Evolutionary conservation across 495 filamentous ascomycete genomes (phyloP).

Genomic region (Sabuloglossum arenarium): DNA sequence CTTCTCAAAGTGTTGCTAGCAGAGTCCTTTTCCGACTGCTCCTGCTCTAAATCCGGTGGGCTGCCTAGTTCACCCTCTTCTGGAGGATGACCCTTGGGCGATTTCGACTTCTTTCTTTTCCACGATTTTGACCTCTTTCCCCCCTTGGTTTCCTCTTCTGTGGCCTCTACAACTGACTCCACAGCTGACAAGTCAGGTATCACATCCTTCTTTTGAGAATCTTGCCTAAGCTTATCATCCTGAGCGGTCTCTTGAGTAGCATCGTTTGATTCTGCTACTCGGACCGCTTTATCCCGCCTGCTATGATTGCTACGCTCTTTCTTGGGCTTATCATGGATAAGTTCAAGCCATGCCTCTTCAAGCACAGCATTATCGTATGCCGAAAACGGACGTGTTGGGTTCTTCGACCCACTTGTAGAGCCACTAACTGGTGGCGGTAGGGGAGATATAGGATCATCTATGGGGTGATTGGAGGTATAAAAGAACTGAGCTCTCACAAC

Average conservation of each 20-base stretch:
- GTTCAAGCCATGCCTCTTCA: constrained; percentile 46
- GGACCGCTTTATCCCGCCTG: constrained; percentile 8
- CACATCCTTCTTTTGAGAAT: not conserved
- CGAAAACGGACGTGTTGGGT: constrained; percentile 56
- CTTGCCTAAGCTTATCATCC: not conserved
- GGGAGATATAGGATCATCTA: constrained; percentile 64
- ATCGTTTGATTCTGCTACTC: not conserved
- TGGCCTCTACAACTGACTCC: not conserved
- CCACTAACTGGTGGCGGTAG: constrained; percentile 34
- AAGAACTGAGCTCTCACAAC: constrained; percentile 53
- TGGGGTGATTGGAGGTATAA: constrained; percentile 52
- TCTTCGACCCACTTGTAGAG: constrained; percentile 26
- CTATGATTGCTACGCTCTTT: constrained; percentile 15
- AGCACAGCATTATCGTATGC: constrained; percentile 50
- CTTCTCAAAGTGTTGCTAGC: not conserved
- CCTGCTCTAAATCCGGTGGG: not conserved
- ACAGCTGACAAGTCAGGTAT: not conserved
- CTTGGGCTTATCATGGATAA: constrained; percentile 23
- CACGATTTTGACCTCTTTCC: too few species aligned
- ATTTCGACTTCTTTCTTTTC: not conserved
- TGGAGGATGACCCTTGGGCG: not conserved
- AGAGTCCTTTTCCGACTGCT: not conserved
- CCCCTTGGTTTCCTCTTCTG: not conserved
- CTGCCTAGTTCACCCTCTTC: not conserved
- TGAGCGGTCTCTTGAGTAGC: not conserved